Evolutionary conservation across 108 stramenopile genomes (phyloP).

Genomic region (Fragilariopsis cylindrus): DNA sequence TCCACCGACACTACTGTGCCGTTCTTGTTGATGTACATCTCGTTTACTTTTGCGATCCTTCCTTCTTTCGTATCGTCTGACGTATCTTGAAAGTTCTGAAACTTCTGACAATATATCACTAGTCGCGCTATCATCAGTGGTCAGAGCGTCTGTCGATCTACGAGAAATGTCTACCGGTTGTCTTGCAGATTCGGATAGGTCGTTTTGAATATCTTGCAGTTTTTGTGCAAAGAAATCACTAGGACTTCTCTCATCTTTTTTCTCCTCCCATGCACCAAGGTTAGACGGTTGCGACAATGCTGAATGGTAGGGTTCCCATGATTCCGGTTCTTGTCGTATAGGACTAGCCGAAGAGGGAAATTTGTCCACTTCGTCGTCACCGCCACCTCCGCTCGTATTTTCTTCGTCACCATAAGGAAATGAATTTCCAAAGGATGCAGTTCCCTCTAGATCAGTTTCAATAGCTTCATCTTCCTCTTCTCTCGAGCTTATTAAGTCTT

Average conservation of each 20-base stretch:
- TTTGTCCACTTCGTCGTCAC: neutral
- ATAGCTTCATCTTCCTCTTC: neutral
- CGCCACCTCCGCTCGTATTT: neutral
- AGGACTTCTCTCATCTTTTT: constrained; percentile 25
- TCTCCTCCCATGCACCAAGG: constrained; percentile 14
- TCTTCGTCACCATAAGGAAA: constrained; percentile 42
- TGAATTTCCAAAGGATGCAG: constrained; percentile 2
- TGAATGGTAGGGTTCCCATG: constrained; percentile 29
- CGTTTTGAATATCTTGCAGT: constrained; percentile 10
- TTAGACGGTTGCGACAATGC: neutral
- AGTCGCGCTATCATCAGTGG: neutral
- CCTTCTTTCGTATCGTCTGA: constrained; percentile 40
- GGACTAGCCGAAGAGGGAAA: neutral
- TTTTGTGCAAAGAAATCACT: constrained; percentile 4
- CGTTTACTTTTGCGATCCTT: constrained; percentile 31
- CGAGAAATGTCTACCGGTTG: neutral
- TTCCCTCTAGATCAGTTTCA: neutral
- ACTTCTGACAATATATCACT: constrained; percentile 31
- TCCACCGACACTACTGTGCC: neutral
- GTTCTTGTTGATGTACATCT: constrained; percentile 6
- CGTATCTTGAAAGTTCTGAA: constrained; percentile 32
- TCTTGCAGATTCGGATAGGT: neutral
- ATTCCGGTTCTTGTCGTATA: neutral
- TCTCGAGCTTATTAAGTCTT: neutral
- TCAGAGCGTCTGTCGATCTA: constrained; percentile 1